Evolutionary conservation across 306 rosid genomes (phyloP).

Genomic region (Alnus glutinosa): DNA sequence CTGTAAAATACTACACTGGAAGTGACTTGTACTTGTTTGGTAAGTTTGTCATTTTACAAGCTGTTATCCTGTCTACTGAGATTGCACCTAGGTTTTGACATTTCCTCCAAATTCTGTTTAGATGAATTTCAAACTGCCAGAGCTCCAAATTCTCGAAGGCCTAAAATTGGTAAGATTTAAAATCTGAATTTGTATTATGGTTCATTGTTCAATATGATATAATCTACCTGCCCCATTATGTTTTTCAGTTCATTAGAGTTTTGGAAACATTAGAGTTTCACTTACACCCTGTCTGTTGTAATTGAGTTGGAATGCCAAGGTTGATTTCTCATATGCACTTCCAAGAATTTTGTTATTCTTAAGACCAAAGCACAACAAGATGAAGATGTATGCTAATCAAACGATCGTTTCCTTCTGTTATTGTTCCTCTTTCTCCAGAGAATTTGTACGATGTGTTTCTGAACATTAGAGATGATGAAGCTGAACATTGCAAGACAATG

Average conservation of each 20-base stretch:
- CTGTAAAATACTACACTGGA: constrained; percentile 90
- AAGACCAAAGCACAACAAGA: neutral
- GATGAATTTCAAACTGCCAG: constrained; percentile 98
- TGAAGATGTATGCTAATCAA: neutral
- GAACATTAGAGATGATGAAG: constrained; percentile 94
- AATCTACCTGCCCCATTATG: too few species aligned
- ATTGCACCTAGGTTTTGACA: constrained; percentile 1
- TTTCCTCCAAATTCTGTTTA: constrained; percentile 32
- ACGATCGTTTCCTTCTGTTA: neutral
- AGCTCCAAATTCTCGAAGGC: constrained; percentile 84
- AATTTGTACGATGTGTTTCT: constrained; percentile 83
- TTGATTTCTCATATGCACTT: neutral
- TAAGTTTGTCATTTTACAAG: constrained; percentile 40
- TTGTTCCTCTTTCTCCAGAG: constrained; percentile 40
- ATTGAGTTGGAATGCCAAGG: constrained; percentile 14
- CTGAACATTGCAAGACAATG: constrained; percentile 98
- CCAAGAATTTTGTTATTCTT: neutral
- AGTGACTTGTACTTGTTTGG: constrained; percentile 90
- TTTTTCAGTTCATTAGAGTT: neutral
- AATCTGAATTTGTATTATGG: constrained; percentile 5
- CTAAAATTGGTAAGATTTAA: constrained; percentile 68
- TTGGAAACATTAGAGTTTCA: constrained; percentile 6
- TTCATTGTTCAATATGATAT: constrained; percentile 11
- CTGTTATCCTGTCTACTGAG: constrained; percentile 8
- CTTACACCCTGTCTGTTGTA: neutral